Evolutionary conservation across 108 stramenopile species (phyloP).

Genomic region (Cylindrotheca fusiformis): DNA sequence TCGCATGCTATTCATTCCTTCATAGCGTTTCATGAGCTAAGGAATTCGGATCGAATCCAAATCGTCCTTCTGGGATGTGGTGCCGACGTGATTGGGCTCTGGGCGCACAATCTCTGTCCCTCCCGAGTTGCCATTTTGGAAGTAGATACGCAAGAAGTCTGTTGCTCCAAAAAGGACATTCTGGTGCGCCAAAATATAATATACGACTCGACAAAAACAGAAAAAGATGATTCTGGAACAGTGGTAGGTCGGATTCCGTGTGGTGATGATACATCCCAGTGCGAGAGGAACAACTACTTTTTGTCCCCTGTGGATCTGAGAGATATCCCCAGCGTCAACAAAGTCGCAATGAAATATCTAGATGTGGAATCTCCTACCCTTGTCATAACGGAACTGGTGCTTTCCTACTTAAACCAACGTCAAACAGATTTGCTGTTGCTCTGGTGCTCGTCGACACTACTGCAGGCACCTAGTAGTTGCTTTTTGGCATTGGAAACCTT

Average conservation of each 20-base stretch:
- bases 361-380: slow-evolving; percentile 41
- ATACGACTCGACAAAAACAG: background rate
- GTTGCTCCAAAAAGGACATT: slow-evolving; percentile 3
- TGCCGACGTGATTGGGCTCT: slow-evolving; percentile 71
- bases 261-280: background rate
- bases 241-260: background rate
- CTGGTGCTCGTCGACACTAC: slow-evolving; percentile 24
- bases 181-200: slow-evolving; percentile 4
- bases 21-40: slow-evolving; percentile 14
- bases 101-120: slow-evolving; percentile 38
- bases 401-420: slow-evolving; percentile 54
- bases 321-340: slow-evolving; percentile 15
- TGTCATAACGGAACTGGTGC: slow-evolving; percentile 67
- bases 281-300: slow-evolving; percentile 22
- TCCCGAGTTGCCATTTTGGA: slow-evolving; percentile 17
- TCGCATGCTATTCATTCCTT: slow-evolving; percentile 33
- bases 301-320: slow-evolving; percentile 53
- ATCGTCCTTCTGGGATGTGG: slow-evolving; percentile 75
- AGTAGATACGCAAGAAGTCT: slow-evolving; percentile 31
- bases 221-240: background rate
- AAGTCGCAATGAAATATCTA: slow-evolving; percentile 2
- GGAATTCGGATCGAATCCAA: slow-evolving; percentile 19
- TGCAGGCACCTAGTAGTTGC: slow-evolving; percentile 21
- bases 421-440: slow-evolving; percentile 26
- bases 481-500: slow-evolving; percentile 60